Conservation (phyloP, 2,329 filamentous ascomycete genomes). For the Didymella exigua region DNA sequence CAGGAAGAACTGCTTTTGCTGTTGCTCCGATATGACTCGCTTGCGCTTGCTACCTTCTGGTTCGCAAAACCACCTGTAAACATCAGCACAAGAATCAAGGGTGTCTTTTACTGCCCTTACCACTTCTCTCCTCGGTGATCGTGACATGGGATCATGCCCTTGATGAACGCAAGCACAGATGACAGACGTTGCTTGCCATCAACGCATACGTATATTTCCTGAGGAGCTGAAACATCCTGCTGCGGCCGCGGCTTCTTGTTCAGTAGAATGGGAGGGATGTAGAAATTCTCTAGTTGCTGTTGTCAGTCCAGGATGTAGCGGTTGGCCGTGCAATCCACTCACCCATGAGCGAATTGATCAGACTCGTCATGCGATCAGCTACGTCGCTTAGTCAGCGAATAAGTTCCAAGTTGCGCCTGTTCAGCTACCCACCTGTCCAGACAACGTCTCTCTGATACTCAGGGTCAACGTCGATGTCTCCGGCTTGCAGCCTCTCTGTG, state of each 20-base stretch:
- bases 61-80: slow-evolving; percentile 34
- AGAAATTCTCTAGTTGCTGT: slow-evolving; percentile 44
- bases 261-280: slow-evolving; percentile 57
- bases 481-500: slow-evolving; percentile 29
- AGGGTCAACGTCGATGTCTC: slow-evolving; percentile 50
- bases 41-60: slow-evolving; percentile 13
- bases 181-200: slow-evolving; percentile 58
- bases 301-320: not conserved
- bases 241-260: slow-evolving; percentile 40
- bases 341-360: slow-evolving; percentile 47
- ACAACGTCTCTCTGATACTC: slow-evolving; percentile 57
- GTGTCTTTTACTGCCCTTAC: slow-evolving; percentile 33
- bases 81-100: slow-evolving; percentile 8
- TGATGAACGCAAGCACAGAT: slow-evolving; percentile 53
- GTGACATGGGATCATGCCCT: slow-evolving; percentile 52
- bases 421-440: slow-evolving; percentile 42
- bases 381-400: not conserved
- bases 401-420: not conserved
- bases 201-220: slow-evolving; percentile 48
- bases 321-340: not conserved
- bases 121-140: slow-evolving; percentile 52
- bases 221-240: slow-evolving; percentile 18
- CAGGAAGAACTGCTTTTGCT: slow-evolving; percentile 47
- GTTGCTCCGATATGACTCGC: slow-evolving; percentile 44
- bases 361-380: slow-evolving; percentile 43